Conservation (phyloP, 352 stramenopile species). For the Phytophthora quininea region DNA sequence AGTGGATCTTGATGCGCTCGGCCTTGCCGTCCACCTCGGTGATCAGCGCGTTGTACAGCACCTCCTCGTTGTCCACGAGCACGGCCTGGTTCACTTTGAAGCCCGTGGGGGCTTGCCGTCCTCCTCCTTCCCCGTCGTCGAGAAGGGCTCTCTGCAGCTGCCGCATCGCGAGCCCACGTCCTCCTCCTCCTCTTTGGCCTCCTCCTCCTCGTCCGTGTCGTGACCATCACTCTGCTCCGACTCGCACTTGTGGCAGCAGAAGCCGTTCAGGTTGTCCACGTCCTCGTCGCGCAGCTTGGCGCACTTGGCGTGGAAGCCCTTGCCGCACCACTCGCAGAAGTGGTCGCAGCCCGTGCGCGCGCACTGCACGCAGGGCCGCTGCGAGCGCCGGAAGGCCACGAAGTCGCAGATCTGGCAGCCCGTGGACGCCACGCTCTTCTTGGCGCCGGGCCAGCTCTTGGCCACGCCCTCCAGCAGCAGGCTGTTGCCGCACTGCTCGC, state of each 20-base stretch:
- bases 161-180: constrained; percentile 73
- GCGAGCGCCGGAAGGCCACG: constrained; percentile 69
- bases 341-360: constrained; percentile 64
- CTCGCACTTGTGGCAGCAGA: constrained; percentile 80
- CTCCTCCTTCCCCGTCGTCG: constrained; percentile 38
- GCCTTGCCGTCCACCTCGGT: constrained; percentile 73
- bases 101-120: constrained; percentile 26
- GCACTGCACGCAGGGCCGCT: constrained; percentile 74
- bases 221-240: constrained; percentile 62
- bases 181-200: constrained; percentile 44
- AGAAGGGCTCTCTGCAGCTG: constrained; percentile 65
- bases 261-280: constrained; percentile 56
- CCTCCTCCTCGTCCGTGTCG: constrained; percentile 55
- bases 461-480: constrained; percentile 48
- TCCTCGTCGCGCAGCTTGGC: constrained; percentile 58
- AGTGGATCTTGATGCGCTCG: constrained; percentile 89
- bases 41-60: constrained; percentile 89
- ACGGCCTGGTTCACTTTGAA: constrained; percentile 88
- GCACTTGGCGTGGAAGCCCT: constrained; percentile 81
- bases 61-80: constrained; percentile 85
- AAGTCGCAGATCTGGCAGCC: constrained; percentile 87
- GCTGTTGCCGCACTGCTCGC: constrained; percentile 54
- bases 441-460: constrained; percentile 43
- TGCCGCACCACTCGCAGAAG: constrained; percentile 88
- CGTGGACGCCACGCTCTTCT: constrained; percentile 54